These are phyloP conservation scores for Lachancea nothofagi DNA, from an alignment of 805 yeast species.

Conservation along the genomic window DNA sequence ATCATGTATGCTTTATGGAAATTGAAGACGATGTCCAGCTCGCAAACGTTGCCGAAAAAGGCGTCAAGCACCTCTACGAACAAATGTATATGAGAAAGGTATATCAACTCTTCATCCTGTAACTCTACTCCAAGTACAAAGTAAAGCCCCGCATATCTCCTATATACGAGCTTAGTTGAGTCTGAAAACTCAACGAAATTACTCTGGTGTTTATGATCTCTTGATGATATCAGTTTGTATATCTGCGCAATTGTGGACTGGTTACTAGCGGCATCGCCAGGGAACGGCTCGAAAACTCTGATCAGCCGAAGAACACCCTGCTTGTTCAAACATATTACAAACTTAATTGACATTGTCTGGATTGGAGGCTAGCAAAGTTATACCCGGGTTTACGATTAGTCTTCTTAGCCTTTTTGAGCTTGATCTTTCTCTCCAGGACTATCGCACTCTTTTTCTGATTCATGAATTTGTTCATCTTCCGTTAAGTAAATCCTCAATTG, in stretches of 20 bases:
- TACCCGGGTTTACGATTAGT: too few species aligned
- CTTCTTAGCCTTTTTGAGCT: too few species aligned
- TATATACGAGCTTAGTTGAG: slow-evolving; percentile 63
- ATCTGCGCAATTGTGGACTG: slow-evolving; percentile 41
- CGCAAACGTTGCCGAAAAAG: slow-evolving; percentile 87
- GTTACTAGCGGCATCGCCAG: slow-evolving; percentile 20
- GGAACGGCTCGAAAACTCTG: slow-evolving; percentile 57
- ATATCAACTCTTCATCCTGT: slow-evolving; percentile 76
- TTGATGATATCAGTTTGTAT: slow-evolving; percentile 70
- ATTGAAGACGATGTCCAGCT: slow-evolving; percentile 86
- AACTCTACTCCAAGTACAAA: slow-evolving; percentile 78
- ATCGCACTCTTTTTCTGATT: slow-evolving; percentile 1
- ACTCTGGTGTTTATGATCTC: slow-evolving; percentile 80
- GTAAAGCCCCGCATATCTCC: slow-evolving; percentile 88
- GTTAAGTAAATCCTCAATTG: too few species aligned
- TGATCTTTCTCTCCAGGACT: too few species aligned
- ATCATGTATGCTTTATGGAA: slow-evolving; percentile 79
- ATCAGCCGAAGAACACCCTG: slow-evolving; percentile 90
- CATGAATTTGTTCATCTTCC: slow-evolving; percentile 1
- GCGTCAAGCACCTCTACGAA: slow-evolving; percentile 84
- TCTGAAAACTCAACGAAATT: slow-evolving; percentile 71
- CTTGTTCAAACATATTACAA: slow-evolving; percentile 75
- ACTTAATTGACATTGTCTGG: slow-evolving; percentile 64
- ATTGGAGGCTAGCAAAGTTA: neutral
- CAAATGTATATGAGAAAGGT: slow-evolving; percentile 77